Percentiles rank a stretch among this genome's conserved stretches.
Conservation (phyloP, 2,329 filamentous ascomycete genomes). For the Diaporthe destruens region DNA sequence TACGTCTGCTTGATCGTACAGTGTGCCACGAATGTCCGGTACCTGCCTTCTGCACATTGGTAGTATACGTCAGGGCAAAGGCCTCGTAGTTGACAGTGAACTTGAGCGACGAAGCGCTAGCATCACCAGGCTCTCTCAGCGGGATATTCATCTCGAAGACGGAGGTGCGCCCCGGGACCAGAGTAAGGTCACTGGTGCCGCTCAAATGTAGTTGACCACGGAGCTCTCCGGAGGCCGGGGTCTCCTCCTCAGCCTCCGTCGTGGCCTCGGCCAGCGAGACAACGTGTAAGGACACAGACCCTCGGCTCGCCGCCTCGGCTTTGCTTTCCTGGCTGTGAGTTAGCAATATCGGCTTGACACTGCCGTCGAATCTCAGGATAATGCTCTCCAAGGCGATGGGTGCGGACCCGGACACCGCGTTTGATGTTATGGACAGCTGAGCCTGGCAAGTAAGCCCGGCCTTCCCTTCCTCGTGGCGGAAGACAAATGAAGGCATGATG, state of each 20-base stretch:
- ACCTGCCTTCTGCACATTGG: constrained; percentile 62
- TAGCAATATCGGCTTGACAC: constrained; percentile 67
- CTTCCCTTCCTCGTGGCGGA: constrained; percentile 42
- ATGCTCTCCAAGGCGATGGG: constrained; percentile 66
- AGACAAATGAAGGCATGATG: constrained; percentile 57
- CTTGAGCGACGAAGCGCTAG: constrained; percentile 73
- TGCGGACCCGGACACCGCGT: constrained; percentile 64
- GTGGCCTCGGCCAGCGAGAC: constrained; percentile 48
- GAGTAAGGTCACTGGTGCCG: constrained; percentile 72
- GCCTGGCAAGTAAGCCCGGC: constrained; percentile 71
- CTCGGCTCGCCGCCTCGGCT: constrained; percentile 1
- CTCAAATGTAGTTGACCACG: constrained; percentile 53
- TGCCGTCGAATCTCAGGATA: constrained; percentile 68
- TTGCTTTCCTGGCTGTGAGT: constrained; percentile 53
- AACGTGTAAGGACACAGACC: constrained; percentile 47
- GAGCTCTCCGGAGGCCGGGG: constrained; percentile 45
- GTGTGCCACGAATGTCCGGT: constrained; percentile 64
- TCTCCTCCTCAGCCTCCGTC: constrained; percentile 44
- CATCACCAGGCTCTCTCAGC: constrained; percentile 85
- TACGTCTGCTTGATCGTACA: constrained; percentile 57
- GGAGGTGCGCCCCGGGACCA: constrained; percentile 75
- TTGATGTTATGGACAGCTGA: constrained; percentile 70
- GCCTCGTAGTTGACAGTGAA: constrained; percentile 72
- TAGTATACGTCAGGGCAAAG: constrained; percentile 76
- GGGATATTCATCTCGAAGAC: constrained; percentile 80